Evolutionary conservation across 2,329 filamentous ascomycete species (phyloP).

Genomic region (Mycosphaerella arachidis): DNA sequence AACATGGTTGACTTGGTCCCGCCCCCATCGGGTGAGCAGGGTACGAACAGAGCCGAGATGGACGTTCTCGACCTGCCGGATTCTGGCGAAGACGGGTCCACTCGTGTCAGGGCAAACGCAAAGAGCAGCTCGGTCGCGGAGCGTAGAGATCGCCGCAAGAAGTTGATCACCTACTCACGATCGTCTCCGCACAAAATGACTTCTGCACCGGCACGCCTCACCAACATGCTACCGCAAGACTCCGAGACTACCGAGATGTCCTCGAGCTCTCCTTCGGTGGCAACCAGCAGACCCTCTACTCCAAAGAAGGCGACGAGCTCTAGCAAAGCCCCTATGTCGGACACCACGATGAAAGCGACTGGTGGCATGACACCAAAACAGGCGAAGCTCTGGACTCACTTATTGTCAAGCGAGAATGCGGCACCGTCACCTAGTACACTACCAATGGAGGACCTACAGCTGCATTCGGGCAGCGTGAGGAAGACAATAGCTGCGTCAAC

Average conservation of each 20-base stretch:
- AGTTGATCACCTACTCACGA: slow-evolving; percentile 11
- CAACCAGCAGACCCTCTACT: slow-evolving; percentile 20
- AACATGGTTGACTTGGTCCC: slow-evolving; percentile 11
- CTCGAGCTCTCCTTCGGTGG: slow-evolving; percentile 15
- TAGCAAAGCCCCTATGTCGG: slow-evolving; percentile 10
- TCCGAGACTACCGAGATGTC: slow-evolving; percentile 20
- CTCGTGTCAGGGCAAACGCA: neutral
- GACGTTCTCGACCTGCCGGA: slow-evolving; percentile 25
- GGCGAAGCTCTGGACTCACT: slow-evolving; percentile 28
- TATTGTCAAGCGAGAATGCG: slow-evolving; percentile 22
- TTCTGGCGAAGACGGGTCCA: slow-evolving; percentile 13
- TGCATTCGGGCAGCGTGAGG: slow-evolving; percentile 13
- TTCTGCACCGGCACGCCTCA: slow-evolving; percentile 29
- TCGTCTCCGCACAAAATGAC: slow-evolving; percentile 22
- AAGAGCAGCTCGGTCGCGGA: neutral
- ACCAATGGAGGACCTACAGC: slow-evolving; percentile 21
- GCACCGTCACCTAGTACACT: slow-evolving; percentile 24
- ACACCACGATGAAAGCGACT: slow-evolving; percentile 10
- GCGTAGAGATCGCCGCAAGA: slow-evolving; percentile 10
- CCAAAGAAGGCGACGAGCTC: slow-evolving; percentile 13
- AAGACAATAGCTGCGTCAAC: neutral
- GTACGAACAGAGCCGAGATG: neutral
- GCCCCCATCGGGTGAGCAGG: slow-evolving; percentile 1
- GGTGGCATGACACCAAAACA: slow-evolving; percentile 30
- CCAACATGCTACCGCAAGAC: slow-evolving; percentile 27